Evolutionary conservation across 2,329 filamentous ascomycete genomes (phyloP).

Genomic region (Scytalidium sp.): DNA sequence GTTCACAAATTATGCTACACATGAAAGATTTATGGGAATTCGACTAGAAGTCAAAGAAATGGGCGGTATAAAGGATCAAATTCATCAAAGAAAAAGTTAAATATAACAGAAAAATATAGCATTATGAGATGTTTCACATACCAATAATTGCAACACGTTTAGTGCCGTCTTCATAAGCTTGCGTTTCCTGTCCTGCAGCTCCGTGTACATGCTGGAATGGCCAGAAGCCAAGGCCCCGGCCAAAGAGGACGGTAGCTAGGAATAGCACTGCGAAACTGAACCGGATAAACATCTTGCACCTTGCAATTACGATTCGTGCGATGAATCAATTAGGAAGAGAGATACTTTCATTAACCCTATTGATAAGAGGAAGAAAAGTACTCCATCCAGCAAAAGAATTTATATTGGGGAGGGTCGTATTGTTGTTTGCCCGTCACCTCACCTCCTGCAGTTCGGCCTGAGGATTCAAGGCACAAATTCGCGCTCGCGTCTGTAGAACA

Average conservation of each 20-base stretch:
- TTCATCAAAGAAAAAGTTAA: background rate
- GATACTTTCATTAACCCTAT: background rate
- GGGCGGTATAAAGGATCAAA: background rate
- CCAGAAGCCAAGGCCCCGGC: slow-evolving; percentile 23
- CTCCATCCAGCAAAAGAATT: too few relatives aligned
- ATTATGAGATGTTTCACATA: slow-evolving; percentile 12
- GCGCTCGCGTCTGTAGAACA: slow-evolving; percentile 14
- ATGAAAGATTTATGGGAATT: too few relatives aligned
- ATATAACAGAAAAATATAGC: background rate
- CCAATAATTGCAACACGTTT: slow-evolving; percentile 31
- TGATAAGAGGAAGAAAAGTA: too few relatives aligned
- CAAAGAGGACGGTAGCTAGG: slow-evolving; percentile 15
- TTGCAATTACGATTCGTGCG: background rate
- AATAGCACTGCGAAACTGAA: slow-evolving; percentile 17
- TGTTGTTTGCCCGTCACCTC: background rate
- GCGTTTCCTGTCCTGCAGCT: slow-evolving; percentile 9
- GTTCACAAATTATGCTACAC: too few relatives aligned
- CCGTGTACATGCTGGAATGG: slow-evolving; percentile 20
- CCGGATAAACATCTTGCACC: slow-evolving; percentile 20
- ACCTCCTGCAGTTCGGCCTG: background rate
- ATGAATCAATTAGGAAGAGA: background rate
- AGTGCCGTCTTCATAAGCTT: slow-evolving; percentile 15
- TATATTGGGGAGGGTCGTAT: background rate
- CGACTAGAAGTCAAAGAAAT: too few relatives aligned
- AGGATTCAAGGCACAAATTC: background rate